Evolutionary conservation across 176 grass and related monocot genomes (phyloP).

Genomic region (Paspalum notatum): DNA sequence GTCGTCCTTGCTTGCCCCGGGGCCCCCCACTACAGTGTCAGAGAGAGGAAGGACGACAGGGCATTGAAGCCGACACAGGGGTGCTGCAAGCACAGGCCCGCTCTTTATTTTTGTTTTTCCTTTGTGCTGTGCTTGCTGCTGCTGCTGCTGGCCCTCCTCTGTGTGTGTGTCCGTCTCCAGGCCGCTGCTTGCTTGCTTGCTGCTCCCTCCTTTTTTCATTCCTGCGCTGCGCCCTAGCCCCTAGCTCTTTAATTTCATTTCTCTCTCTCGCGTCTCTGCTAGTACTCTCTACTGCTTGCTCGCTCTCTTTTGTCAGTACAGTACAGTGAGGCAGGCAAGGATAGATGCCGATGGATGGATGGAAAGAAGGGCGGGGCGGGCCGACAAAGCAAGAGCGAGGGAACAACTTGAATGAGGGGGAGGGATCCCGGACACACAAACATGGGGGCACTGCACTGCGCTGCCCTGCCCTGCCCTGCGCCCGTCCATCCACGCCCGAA

Average conservation of each 20-base stretch:
- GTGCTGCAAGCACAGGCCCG: slow-evolving; percentile 28
- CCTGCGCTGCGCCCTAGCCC: not conserved
- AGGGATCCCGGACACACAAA: slow-evolving; percentile 35
- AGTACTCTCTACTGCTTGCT: too few species aligned
- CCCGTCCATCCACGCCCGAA: slow-evolving; percentile 6
- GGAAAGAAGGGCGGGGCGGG: slow-evolving; percentile 27
- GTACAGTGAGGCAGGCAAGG: too few species aligned
- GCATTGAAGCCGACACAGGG: slow-evolving; percentile 50
- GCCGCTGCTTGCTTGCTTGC: slow-evolving; percentile 33
- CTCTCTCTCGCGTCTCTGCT: too few species aligned
- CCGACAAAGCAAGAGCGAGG: slow-evolving; percentile 59
- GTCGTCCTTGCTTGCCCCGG: too few species aligned
- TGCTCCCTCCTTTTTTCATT: not conserved
- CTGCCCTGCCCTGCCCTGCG: too few species aligned
- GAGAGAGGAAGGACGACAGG: not conserved
- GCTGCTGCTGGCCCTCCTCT: not conserved
- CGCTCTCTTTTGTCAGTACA: too few species aligned
- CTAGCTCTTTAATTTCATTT: not conserved
- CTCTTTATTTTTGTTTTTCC: slow-evolving; percentile 22
- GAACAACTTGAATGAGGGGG: slow-evolving; percentile 62
- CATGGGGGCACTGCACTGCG: slow-evolving; percentile 50
- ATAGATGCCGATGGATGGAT: too few species aligned
- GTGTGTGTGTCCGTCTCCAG: too few species aligned
- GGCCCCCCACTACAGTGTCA: not conserved
- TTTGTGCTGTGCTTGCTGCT: not conserved